Evolutionary conservation across 2,329 filamentous ascomycete genomes (phyloP), one percentile per base, ranked within the genome.

Genomic region (Cordyceps fumosorosea): DNA sequence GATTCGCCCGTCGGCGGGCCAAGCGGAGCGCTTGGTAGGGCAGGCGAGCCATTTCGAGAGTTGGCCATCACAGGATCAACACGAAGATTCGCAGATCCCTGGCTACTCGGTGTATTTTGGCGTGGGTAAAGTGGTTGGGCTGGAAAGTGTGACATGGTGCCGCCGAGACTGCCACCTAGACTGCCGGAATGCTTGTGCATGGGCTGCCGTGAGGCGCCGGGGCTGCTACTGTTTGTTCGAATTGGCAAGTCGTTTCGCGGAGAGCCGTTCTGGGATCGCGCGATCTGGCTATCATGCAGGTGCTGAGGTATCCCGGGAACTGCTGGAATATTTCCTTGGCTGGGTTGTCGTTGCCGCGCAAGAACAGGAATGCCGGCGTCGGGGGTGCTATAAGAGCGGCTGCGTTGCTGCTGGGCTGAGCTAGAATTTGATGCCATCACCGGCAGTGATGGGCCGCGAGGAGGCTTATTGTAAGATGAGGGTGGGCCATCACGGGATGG

Each of bases 381-480:
- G 8, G 95, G 93, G 65, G 93, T 97, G 77, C 93, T 98, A 70
- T 96, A 96, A 44, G 93, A 96, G 66, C 95, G 85, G 76, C 90
- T 88, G 67, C 92, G 84, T 70, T 89, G 87, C 72, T 91, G 87
- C 65, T 87, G 78, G 71, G 82, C 75, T 65, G 81, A 78, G 68
- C 81, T 78, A 67, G 85, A 77, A 69, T 83, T 75, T 66, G 80
- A 76, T 1, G 80, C 80, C 82, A 91, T 88, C 20, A 85, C 88
- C 50, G 89, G 90, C 67, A 96, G 80, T 12, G 90, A 96, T 24
- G 91, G 91, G n/a, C 89, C 84, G 67, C 91, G 87, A 51, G 85
- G 83, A 68, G 84, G 86, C 66, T 89, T 82, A 63, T 85, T 85
- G 69, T 89, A 89, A 2, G 83, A 80, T 64, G 86, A 88, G 18